A percentile compares a stretch with the other conserved stretches of the same genome.
phyloP scores from a whole-genome alignment of 495 filamentous ascomycete genomes.

The Hyaloscypha hepaticicola region DNA sequence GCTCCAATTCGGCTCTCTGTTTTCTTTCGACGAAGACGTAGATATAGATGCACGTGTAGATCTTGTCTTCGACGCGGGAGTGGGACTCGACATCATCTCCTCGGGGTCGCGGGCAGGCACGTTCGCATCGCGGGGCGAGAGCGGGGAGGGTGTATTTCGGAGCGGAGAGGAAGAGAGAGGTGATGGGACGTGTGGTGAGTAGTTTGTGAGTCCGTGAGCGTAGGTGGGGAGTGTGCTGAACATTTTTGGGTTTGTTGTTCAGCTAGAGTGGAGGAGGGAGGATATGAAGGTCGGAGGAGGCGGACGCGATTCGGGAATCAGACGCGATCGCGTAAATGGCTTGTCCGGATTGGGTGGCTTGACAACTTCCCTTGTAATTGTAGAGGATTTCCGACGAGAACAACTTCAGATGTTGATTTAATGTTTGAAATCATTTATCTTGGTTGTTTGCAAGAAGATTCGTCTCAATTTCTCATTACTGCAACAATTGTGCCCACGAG shows the following conservation, averaged over 20 bases:
- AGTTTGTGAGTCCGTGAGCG: conserved; percentile 10
- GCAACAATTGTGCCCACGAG: background rate
- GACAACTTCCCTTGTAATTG: background rate
- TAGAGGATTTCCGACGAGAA: too few species aligned
- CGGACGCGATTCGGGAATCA: conserved; percentile 3
- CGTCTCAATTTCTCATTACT: background rate
- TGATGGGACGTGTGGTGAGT: conserved; percentile 21
- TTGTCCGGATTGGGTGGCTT: background rate
- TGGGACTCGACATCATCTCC: conserved; percentile 14
- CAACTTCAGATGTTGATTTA: background rate
- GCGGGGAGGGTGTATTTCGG: conserved; percentile 12
- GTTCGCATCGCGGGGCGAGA: conserved; percentile 20
- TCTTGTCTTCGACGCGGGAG: background rate
- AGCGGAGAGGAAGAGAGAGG: conserved; percentile 30
- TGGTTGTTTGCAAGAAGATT: background rate
- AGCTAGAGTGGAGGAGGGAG: background rate
- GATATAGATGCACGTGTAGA: background rate
- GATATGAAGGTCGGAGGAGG: background rate
- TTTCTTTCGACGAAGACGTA: background rate
- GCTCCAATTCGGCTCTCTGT: background rate
- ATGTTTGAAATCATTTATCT: too few species aligned
- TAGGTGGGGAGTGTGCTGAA: conserved; percentile 24
- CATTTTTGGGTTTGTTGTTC: conserved; percentile 15
- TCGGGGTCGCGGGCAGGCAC: conserved; percentile 2
- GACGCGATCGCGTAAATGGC: background rate